Base-by-base conservation (phyloP, 768 basidiomycete species). In the Obba rivulosa region DNA sequence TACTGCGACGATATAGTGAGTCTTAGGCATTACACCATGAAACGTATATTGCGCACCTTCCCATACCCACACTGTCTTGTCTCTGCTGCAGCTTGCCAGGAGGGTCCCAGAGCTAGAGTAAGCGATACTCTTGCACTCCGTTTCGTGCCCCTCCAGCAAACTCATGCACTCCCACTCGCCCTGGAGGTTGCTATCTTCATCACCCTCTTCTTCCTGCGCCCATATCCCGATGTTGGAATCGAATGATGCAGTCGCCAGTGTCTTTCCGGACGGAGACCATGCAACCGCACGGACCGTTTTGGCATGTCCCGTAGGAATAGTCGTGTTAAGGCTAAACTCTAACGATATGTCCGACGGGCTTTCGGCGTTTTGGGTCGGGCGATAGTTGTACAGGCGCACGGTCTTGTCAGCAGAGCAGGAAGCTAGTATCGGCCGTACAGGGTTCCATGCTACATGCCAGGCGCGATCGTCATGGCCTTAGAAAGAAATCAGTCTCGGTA, bases 1-100 rank as follows among this genome's bases (percentile, higher is more conserved):
- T 2, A 88, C 94, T 94, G 55, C 8, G 24, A 17, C 13, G 8
- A 38, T 48, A 41, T 34, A n/a, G n/a, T n/a, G 28, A 31, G 28
- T 11, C 2, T 45, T n/a, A 17, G 4, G 18, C 11, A 40, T 9
- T 11, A 5, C 11, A 31, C 13, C 28, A 7, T 31, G 28, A 31
- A 31, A 47, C 36, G 10, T 24, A 31, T 14, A 38, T 10, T 4
- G 44, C 70, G 59, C 61, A 87, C 94, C 92, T 76, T 97, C 95
- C 95, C 96, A 99, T 31, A 99, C 79, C 96, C 96, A 98, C 0
- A 98, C 93, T 4, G 92, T 91, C 71, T 98, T 99, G 69, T 98
- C 96, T 50, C 96, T 75, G 56, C 89, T 88, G 62, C 94, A 97
- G 52, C 87, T 93, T 8, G 95, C 96, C n/a, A 99, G 72, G 21